Percentiles rank a stretch among this genome's conserved stretches.
These are phyloP conservation scores for Anthoceros angustus DNA, from an alignment of 225 moss, liverwort and hornwort genomes.

Conservation along the genomic window DNA sequence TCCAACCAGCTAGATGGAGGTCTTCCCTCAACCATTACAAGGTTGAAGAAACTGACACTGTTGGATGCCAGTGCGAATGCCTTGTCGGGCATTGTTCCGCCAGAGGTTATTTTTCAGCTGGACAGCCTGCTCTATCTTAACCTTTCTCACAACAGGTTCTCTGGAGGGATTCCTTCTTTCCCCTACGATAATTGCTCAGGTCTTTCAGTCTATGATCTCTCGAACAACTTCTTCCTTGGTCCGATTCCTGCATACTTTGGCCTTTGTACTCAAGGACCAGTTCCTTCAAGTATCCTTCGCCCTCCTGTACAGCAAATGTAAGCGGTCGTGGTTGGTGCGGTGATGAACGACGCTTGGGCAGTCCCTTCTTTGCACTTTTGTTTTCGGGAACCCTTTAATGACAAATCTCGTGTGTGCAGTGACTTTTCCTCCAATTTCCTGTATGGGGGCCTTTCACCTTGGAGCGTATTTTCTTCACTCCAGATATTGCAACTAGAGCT, in stretches of 20 bases:
- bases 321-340: background rate
- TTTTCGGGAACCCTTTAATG: too few relatives aligned
- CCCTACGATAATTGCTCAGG: background rate
- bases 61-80: conserved; percentile 14
- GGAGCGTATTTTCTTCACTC: background rate
- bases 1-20: conserved; percentile 20
- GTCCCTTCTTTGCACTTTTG: too few relatives aligned
- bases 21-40: conserved; percentile 15
- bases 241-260: conserved; percentile 20
- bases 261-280: conserved; percentile 2
- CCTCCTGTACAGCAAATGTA: background rate
- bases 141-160: conserved; percentile 5
- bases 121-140: background rate
- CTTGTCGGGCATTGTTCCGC: conserved; percentile 14
- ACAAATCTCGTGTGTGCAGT: too few relatives aligned
- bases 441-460: background rate
- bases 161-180: background rate
- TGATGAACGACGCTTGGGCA: background rate
- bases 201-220: conserved; percentile 17
- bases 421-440: background rate
- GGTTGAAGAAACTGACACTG: conserved; percentile 13
- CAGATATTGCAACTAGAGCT: background rate
- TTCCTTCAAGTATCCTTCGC: background rate
- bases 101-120: background rate
- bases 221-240: conserved; percentile 22